phyloP scores from a whole-genome alignment of 805 yeast species.

The Groenewaldozyma tartarivorans region DNA sequence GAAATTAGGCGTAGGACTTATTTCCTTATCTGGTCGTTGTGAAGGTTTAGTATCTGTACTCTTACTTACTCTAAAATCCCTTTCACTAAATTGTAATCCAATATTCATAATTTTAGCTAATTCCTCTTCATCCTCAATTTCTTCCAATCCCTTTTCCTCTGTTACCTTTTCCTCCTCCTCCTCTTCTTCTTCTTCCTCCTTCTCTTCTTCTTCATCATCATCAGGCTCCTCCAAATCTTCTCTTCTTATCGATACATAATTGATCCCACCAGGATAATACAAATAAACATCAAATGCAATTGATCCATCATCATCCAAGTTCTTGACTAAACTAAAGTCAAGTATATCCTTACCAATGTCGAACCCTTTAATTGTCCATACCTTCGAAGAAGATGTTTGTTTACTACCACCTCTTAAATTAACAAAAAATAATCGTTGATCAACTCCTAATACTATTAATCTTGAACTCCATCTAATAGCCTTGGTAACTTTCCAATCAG shows the following conservation, averaged over 20 bases:
- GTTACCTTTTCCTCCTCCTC: background rate
- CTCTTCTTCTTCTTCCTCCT: background rate
- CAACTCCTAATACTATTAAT: background rate
- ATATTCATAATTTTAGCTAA: background rate
- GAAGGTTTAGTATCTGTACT: too few relatives aligned
- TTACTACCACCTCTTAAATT: background rate
- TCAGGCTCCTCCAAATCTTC: conserved; percentile 4
- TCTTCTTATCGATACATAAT: conserved; percentile 11
- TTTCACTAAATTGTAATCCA: too few relatives aligned
- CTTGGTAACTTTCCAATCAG: conserved; percentile 1
- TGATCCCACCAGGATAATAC: conserved; percentile 14
- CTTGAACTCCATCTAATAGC: background rate
- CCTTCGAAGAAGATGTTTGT: background rate
- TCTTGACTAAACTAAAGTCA: conserved; percentile 10
- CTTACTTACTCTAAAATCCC: too few relatives aligned
- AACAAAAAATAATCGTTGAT: background rate
- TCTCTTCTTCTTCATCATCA: background rate
- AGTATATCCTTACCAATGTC: conserved; percentile 4
- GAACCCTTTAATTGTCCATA: conserved; percentile 1
- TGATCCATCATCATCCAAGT: conserved; percentile 5
- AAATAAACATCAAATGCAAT: conserved; percentile 14
- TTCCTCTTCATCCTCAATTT: background rate
- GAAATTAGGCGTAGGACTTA: too few relatives aligned
- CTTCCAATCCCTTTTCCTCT: background rate
- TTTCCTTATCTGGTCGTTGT: too few relatives aligned